Evolutionary conservation across 1,284 basidiomycete species (phyloP), one percentile per base, ranked within the genome.

Genomic region (Rhodotorula sp.): DNA sequence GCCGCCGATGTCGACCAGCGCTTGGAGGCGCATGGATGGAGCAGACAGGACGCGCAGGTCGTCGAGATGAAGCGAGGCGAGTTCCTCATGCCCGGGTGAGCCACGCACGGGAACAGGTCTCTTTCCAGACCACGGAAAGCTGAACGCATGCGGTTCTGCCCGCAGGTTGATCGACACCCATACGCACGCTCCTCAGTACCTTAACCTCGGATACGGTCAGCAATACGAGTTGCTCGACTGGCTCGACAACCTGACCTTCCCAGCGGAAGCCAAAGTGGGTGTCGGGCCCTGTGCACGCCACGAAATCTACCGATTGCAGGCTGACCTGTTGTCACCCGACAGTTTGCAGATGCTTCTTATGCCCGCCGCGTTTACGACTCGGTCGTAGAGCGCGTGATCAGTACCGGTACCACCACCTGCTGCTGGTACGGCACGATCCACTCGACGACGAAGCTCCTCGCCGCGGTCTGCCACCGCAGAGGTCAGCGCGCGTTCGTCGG

Each of bases 361-460:
- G 94, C 95, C 3, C 80, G 84, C 61, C 85, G 83, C 62, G 85
- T 89, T 1, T 98, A 97, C 80, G 81, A 84, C 29, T 85, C 86
- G 20, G 91, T 93, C 43, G 91, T 97, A 31, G 85, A 87, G 68
- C 85, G 91, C 23, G 86, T 89, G 31, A 86, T 98, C 58, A 86
- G 90, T 74, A 86, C 83, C 56, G 93, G 93, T 79, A 80, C 89
- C 84, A 66, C 72, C 0, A 97, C 93, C 0, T 92, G 90, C 76
- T 96, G 92, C 81, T 97, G 97, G 82, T 97, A 93, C 80, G 91
- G 88, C 18, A 90, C 89, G 0, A 81, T 96, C 8, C 93, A 99
- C 81, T 83, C 90, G 26, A 87, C 90, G 0, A 92, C 91, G 15
- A 91, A 91, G 81, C 83, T 87, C 49, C 87, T 98, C 1, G 93